Percentiles rank a stretch among this genome's conserved stretches.
Conservation (phyloP, 345 rosid species). For the Eucalyptus viminalis region DNA sequence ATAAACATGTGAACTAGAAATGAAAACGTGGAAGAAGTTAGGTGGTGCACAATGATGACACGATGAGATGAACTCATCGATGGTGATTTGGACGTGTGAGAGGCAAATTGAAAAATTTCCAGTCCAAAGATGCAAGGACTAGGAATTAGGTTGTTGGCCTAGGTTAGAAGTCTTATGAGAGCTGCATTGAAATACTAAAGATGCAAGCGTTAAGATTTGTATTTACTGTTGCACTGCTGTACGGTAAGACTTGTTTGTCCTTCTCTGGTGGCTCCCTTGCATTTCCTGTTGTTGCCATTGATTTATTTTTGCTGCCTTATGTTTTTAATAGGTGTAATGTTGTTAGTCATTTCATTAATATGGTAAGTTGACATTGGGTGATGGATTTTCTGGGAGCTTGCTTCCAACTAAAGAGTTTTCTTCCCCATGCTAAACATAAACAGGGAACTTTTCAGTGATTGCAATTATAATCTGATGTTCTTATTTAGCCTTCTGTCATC, state of each 20-base stretch:
- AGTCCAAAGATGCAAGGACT: neutral
- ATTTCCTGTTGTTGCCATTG: neutral
- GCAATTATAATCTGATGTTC: neutral
- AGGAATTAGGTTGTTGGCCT: neutral
- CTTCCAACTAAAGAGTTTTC: neutral
- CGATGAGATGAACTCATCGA: neutral
- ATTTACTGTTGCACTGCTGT: neutral
- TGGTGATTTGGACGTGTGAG: neutral
- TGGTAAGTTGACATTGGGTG: neutral
- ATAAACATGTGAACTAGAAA: neutral
- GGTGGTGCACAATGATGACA: neutral
- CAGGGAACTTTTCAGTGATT: neutral
- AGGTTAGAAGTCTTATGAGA: neutral
- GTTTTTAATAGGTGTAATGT: neutral
- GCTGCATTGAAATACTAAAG: neutral
- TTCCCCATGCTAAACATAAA: neutral
- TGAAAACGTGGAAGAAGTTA: neutral
- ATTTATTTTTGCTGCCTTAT: neutral
- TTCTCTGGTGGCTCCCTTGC: neutral
- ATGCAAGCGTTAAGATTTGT: neutral
- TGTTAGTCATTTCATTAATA: neutral
- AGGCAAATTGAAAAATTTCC: neutral
- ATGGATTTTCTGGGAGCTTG: neutral
- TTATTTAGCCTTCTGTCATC: conserved; percentile 6
- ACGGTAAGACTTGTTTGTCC: neutral